These are phyloP conservation scores for Backusella circina DNA, from an alignment of 192 early-diverging fungal genomes.

Conservation along the genomic window DNA sequence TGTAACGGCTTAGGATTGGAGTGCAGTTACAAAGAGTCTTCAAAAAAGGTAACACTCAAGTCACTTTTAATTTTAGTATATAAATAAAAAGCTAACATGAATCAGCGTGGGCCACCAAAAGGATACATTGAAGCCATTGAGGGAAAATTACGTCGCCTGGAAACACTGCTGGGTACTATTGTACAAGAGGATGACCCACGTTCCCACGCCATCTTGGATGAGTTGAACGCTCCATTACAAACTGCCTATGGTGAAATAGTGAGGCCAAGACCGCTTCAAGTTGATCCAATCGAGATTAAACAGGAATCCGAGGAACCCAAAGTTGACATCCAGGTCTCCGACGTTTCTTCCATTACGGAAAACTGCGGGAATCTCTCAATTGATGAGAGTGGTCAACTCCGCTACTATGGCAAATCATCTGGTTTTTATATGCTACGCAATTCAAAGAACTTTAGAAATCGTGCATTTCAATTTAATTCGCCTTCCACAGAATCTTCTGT, in stretches of 20 bases:
- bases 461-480: conserved; percentile 32
- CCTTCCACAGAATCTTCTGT: neutral
- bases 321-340: neutral
- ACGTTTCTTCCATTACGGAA: conserved; percentile 36
- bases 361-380: conserved; percentile 59
- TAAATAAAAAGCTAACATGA: neutral
- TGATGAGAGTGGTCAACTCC: conserved; percentile 65
- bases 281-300: neutral
- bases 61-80: neutral
- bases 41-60: conserved; percentile 28
- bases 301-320: neutral
- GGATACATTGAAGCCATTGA: conserved; percentile 87
- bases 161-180: conserved; percentile 60
- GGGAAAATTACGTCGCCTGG: conserved; percentile 65
- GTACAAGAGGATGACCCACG: conserved; percentile 50
- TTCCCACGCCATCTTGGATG: conserved; percentile 33
- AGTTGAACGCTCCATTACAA: conserved; percentile 34
- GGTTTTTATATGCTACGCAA: conserved; percentile 70
- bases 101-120: conserved; percentile 76
- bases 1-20: conserved; percentile 56
- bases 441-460: conserved; percentile 48
- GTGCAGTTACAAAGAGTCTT: conserved; percentile 61
- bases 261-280: conserved; percentile 16
- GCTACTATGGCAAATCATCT: conserved; percentile 74
- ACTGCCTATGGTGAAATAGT: conserved; percentile 35